A percentile compares a stretch with the other conserved stretches of the same genome.
Evolutionary conservation across 2,329 filamentous ascomycete species (phyloP).

Genomic region (Fusarium sp.): DNA sequence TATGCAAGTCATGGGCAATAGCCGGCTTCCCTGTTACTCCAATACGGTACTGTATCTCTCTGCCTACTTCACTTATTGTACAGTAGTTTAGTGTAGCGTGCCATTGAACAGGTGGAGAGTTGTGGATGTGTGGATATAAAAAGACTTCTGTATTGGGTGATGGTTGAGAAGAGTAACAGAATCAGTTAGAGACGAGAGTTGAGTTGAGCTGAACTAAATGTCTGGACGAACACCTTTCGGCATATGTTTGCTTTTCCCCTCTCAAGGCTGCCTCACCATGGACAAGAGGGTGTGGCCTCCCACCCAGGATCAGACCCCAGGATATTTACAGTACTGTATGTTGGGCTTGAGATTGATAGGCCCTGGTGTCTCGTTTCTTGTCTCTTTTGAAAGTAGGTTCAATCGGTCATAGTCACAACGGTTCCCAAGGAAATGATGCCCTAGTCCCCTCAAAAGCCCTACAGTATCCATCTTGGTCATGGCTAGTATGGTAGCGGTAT

Average conservation of each 20-base stretch:
- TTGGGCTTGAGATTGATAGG: constrained; percentile 2
- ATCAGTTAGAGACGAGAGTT: background rate
- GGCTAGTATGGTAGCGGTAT: constrained; percentile 27
- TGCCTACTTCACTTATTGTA: background rate
- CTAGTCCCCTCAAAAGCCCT: constrained; percentile 31
- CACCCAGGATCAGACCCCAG: background rate
- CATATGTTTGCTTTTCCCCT: background rate
- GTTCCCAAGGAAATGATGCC: constrained; percentile 6
- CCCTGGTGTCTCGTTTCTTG: background rate
- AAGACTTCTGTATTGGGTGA: constrained; percentile 17
- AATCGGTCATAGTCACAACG: constrained; percentile 12
- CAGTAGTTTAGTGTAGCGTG: background rate
- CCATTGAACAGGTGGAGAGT: background rate
- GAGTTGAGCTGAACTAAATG: constrained; percentile 18
- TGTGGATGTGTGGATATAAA: background rate
- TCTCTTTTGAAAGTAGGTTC: background rate
- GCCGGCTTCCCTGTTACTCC: background rate
- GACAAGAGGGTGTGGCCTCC: background rate
- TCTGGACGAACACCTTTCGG: constrained; percentile 9
- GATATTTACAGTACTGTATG: background rate
- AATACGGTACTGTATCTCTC: background rate
- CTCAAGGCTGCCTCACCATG: background rate
- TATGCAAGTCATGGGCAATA: constrained; percentile 38
- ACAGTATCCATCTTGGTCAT: constrained; percentile 4
- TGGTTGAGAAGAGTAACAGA: background rate